These are phyloP conservation scores for Coemansia sp. DNA, from an alignment of 192 early-diverging fungal genomes.

Conservation along the genomic window DNA sequence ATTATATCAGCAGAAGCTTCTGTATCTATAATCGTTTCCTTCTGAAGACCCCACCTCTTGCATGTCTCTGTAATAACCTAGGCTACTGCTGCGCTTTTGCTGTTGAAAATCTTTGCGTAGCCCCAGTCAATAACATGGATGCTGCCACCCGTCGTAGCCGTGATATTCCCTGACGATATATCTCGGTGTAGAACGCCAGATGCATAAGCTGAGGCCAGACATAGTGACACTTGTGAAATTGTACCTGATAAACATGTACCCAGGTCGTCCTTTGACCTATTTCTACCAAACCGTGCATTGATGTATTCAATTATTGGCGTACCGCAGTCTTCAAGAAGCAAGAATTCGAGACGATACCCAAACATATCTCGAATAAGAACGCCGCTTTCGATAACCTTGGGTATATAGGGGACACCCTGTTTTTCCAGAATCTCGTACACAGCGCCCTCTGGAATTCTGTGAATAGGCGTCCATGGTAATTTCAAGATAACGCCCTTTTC, in stretches of 20 bases:
- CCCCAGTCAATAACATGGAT: too few relatives aligned
- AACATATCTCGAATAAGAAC: background rate
- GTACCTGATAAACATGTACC: background rate
- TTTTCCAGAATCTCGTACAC: too few relatives aligned
- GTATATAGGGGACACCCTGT: background rate
- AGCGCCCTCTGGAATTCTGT: too few relatives aligned
- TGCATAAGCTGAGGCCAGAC: constrained; percentile 3
- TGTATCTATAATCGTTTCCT: too few relatives aligned
- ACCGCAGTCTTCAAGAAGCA: background rate
- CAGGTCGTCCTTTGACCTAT: background rate
- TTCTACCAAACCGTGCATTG: background rate
- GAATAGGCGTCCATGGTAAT: too few relatives aligned
- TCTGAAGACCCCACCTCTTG: too few relatives aligned
- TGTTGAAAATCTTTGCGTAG: background rate
- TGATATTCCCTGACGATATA: constrained; percentile 20
- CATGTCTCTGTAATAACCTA: too few relatives aligned
- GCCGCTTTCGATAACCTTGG: background rate
- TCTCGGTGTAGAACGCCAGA: constrained; percentile 16
- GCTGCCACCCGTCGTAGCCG: background rate
- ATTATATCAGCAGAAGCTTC: too few relatives aligned
- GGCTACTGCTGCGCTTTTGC: too few relatives aligned
- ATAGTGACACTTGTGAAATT: background rate
- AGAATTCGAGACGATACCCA: constrained; percentile 17
- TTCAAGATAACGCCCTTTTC: background rate
- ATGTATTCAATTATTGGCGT: background rate